These are phyloP conservation scores for Cladorrhinum sp. DNA, from an alignment of 2,329 filamentous ascomycete species.

Conservation along the genomic window DNA sequence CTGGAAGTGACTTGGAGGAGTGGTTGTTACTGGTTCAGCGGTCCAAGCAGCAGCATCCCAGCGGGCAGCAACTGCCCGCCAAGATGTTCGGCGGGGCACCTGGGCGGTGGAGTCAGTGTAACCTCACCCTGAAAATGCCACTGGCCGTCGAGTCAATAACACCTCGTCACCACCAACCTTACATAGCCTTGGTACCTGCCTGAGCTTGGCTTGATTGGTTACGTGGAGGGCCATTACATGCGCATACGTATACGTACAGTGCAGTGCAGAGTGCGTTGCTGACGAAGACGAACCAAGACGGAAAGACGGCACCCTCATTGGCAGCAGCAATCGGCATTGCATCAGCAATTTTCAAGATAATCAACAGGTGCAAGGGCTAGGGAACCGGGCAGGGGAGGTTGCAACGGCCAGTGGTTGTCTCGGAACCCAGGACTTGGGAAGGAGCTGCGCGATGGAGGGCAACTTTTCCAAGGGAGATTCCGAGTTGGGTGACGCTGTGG, in stretches of 20 bases:
- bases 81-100: background rate
- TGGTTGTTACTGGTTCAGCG: too few relatives aligned
- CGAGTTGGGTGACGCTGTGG: background rate
- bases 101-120: background rate
- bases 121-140: slow-evolving; percentile 6
- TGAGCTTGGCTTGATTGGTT: background rate
- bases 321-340: background rate
- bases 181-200: background rate
- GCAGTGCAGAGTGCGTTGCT: background rate
- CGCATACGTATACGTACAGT: background rate
- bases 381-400: background rate
- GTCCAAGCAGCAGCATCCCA: too few relatives aligned
- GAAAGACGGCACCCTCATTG: background rate
- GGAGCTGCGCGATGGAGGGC: slow-evolving; percentile 7
- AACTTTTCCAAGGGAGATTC: slow-evolving; percentile 10
- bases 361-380: background rate
- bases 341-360: background rate
- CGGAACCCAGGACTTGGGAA: background rate
- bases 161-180: background rate
- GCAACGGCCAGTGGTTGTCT: background rate
- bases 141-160: background rate
- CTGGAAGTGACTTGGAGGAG: too few relatives aligned
- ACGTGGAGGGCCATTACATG: too few relatives aligned
- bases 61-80: slow-evolving; percentile 9
- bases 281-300: background rate